Percentiles rank a stretch among this genome's conserved stretches.
phyloP scores from a whole-genome alignment of 805 yeast species.

The Yarrowia yakushimensis region DNA sequence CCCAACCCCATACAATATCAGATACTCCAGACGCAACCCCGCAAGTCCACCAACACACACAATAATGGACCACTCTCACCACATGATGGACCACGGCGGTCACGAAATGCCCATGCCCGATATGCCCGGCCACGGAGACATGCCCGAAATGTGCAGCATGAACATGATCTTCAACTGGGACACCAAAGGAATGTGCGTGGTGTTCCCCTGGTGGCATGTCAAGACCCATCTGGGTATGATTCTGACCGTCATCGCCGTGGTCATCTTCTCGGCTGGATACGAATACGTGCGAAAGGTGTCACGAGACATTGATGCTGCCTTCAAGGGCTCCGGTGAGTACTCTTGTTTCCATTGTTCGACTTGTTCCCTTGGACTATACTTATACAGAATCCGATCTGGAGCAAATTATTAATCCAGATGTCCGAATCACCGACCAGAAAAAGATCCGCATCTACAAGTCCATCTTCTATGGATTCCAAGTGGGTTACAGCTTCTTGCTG shows the following conservation, averaged over 20 bases:
- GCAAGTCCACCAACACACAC: not conserved
- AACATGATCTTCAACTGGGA: slow-evolving; percentile 77
- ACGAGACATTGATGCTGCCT: slow-evolving; percentile 26
- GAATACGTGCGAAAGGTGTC: slow-evolving; percentile 49
- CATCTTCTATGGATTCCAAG: slow-evolving; percentile 57
- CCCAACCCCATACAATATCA: not conserved
- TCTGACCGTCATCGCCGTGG: slow-evolving; percentile 50
- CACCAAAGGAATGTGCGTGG: slow-evolving; percentile 65
- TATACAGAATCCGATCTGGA: slow-evolving; percentile 21
- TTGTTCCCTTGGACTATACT: not conserved
- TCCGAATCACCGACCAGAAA: not conserved
- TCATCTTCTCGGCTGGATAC: slow-evolving; percentile 52
- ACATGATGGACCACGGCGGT: slow-evolving; percentile 11
- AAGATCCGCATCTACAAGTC: slow-evolving; percentile 25
- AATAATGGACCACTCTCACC: slow-evolving; percentile 17
- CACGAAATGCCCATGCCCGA: slow-evolving; percentile 23
- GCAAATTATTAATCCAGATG: slow-evolving; percentile 3
- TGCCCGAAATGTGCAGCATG: slow-evolving; percentile 25
- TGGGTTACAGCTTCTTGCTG: slow-evolving; percentile 57
- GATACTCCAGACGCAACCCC: not conserved
- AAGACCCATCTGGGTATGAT: slow-evolving; percentile 50
- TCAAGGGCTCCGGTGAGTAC: slow-evolving; percentile 4
- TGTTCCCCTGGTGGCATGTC: slow-evolving; percentile 80
- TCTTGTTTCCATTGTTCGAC: not conserved
- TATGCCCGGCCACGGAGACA: slow-evolving; percentile 27